Evolutionary conservation across 805 yeast species (phyloP), one percentile per base, ranked within the genome.

Genomic region (Kuraishia floccosa): DNA sequence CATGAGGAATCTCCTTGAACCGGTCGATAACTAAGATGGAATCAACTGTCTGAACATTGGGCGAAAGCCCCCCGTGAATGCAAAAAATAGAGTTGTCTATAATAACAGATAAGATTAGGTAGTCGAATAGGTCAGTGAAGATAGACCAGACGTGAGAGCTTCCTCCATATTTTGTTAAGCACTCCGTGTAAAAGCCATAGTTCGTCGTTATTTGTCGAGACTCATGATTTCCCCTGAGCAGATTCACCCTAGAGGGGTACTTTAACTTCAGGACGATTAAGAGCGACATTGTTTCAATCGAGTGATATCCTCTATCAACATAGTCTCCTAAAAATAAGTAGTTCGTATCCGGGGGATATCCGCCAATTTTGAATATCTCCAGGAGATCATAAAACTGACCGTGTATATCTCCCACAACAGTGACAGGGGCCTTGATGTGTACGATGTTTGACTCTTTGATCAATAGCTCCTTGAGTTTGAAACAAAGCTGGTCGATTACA

Each of bases 371-470:
- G 56, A 91, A 91, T 21, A 91, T 85, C 52, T 91, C 98, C 19
- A 91, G 54, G 33, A 91, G 60, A 51, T 91, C 98, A 50, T 87
- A 93, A 48, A 83, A 91, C 54, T 91, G 98, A 6, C 97, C 98
- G 46, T 91, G 98, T 28, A 91, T 89, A 49, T 91, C 98, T 2
- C 98, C 98, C 4, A 91, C 96, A 6, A 91, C 84, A 0, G 97
- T 85, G 8, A 91, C 84, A 1, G 98, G 98, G 2, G 93, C 72
- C 22, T 63, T 61, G 6, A 91, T 63, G 27, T 84, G 80, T 30
- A 89, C 84, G 23, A 91, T 93, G 48, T 91, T 91, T 37, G 94
- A 79, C 41, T 84, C 94, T 24, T 65, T 58, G 13, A 87, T 64
- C 30, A 91, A 63, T 37, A 81, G 71, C 34, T 86, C 91, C 53